A percentile compares a stretch with the other conserved stretches of the same genome.
Evolutionary conservation across 2,329 filamentous ascomycete species (phyloP).

Genomic region (Aspergillus spinulosporus): DNA sequence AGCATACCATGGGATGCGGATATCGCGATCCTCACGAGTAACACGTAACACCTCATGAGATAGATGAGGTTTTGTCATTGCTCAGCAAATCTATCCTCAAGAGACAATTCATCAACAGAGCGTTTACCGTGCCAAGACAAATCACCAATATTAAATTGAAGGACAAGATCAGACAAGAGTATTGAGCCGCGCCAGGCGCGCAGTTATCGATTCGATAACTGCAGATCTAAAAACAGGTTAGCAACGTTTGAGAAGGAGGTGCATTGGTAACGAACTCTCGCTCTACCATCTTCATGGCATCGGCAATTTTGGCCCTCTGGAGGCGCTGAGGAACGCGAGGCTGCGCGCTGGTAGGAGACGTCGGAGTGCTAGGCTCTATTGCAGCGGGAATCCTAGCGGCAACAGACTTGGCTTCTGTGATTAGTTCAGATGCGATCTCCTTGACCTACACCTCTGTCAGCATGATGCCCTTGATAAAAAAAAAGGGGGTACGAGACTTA

Average conservation of each 20-base stretch:
- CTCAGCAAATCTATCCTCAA: not conserved
- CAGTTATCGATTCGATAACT: conserved; percentile 46
- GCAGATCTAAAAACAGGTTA: conserved; percentile 34
- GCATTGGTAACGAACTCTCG: conserved; percentile 42
- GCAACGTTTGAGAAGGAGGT: not conserved
- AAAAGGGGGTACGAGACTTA: conserved; percentile 25
- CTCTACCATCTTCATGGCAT: conserved; percentile 54
- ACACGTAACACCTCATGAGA: not conserved
- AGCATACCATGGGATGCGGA: no score
- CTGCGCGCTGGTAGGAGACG: conserved; percentile 29
- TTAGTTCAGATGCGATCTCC: conserved; percentile 38
- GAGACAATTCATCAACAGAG: not conserved
- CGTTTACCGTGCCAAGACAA: not conserved
- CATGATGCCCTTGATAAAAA: not conserved
- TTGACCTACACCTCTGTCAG: conserved; percentile 38
- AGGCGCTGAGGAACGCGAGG: conserved; percentile 44
- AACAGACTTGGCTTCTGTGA: conserved; percentile 39
- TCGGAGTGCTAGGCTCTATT: conserved; percentile 31
- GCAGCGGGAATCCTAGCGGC: conserved; percentile 30
- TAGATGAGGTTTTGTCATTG: not conserved
- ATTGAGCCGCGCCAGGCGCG: conserved; percentile 43
- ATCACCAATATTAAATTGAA: not conserved
- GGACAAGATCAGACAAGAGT: conserved; percentile 31
- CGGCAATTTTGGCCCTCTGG: conserved; percentile 47
- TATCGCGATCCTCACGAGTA: not conserved